Conservation (phyloP, 148 eudicot genomes). For the Amaranthus palmeri region DNA sequence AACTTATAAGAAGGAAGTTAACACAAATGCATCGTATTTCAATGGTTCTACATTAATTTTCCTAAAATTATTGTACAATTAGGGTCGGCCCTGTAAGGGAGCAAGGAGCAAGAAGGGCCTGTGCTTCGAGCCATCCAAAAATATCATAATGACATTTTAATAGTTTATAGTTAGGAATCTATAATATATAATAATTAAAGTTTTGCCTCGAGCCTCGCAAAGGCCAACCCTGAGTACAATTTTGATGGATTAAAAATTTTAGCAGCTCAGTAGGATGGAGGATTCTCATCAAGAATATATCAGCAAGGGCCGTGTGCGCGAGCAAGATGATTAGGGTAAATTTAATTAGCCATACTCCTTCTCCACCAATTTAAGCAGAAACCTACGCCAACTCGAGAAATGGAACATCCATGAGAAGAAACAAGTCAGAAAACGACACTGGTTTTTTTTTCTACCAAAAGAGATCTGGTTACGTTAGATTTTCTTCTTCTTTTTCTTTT, state of each 20-base stretch:
- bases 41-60: no score
- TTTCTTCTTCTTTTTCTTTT: constrained; percentile 15
- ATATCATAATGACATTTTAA: no score
- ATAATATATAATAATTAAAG: no score
- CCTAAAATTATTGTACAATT: no score
- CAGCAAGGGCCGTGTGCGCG: background rate
- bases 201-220: no score
- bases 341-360: background rate
- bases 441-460: background rate
- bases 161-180: no score
- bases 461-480: background rate
- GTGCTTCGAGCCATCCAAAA: no score
- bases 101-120: no score
- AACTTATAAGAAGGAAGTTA: no score
- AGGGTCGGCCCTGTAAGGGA: no score
- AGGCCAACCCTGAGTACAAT: no score
- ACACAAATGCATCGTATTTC: no score
- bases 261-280: background rate
- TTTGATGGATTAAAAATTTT: background rate
- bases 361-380: background rate
- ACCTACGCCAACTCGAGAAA: background rate
- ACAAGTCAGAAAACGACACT: background rate
- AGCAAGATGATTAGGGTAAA: background rate
- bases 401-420: background rate
- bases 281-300: background rate